Evolutionary conservation across 805 yeast species (phyloP), one percentile per base, ranked within the genome.

Genomic region (Suhomyces canberraensis): DNA sequence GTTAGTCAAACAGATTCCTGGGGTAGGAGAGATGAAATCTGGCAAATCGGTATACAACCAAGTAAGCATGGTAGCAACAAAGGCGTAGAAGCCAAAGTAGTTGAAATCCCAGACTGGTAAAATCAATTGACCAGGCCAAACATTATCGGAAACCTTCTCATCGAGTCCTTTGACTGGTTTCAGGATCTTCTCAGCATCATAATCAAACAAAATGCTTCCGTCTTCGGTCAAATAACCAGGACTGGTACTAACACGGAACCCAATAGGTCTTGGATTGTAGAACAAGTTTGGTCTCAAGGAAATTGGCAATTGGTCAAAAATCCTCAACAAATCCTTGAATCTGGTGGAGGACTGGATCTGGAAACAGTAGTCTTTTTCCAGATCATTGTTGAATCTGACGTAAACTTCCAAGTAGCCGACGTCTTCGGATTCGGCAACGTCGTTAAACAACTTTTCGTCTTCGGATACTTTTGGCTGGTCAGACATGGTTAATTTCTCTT

Each of bases 21-120:
- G 98, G 3, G 98, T 91, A 32, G 97, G 97, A 24, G 90, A 77
- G 36, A 88, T 68, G 50, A 70, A 75, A 54, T 88, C 96, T 2
- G 98, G 98, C 57, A 93, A 72, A 64, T 93, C 98, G 1, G 95
- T 81, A 60, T 90, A 93, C 41, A 93, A 73, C 98, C 98, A 93
- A 13, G 64, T 61, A 8, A 74, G 35, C 49, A 86, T 62, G 3
- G 65, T 39, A 1, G 70, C 34, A 13, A 66, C 33, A 36, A 72
- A 54, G 22, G 69, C 47, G 46, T 70, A 64, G 45, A 60, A 71
- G 19, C 66, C 70, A 41, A 66, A 62, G 18, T 60, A 48, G 51
- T 76, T 68, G 41, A 63, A 63, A 42, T 68, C 63, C 89, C 95
- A 87, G 17, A 69, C 59, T 3, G 96, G 96, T 14, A 83, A 51